These are phyloP conservation scores for Ascomycota sp. DNA, from an alignment of 2,329 filamentous ascomycete genomes.

Conservation along the genomic window DNA sequence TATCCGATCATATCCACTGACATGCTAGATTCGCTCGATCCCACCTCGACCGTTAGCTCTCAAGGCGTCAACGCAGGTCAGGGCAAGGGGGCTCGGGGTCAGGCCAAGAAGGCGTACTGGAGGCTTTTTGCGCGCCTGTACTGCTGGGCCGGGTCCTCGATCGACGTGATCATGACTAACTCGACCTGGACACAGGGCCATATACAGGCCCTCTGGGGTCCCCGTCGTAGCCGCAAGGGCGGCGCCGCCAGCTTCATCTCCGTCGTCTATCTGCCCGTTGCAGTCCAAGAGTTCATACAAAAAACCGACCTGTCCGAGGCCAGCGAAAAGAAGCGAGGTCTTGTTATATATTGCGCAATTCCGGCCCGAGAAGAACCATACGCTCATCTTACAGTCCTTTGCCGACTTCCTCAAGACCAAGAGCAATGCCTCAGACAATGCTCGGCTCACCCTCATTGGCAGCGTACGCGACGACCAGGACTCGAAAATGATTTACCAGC, in stretches of 20 bases:
- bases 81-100: conserved; percentile 50
- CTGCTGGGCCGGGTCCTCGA: conserved; percentile 57
- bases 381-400: conserved; percentile 69
- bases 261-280: conserved; percentile 80
- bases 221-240: conserved; percentile 21
- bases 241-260: conserved; percentile 34
- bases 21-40: conserved; percentile 73
- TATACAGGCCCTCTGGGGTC: conserved; percentile 62
- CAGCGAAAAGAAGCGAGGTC: conserved; percentile 46
- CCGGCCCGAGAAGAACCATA: conserved; percentile 90
- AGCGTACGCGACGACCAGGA: conserved; percentile 76
- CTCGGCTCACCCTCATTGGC: conserved; percentile 68
- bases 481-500: conserved; percentile 66
- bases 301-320: conserved; percentile 50
- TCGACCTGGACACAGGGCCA: conserved; percentile 84
- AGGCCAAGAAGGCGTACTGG: conserved; percentile 70
- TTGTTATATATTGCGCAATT: conserved; percentile 95
- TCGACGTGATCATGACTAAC: conserved; percentile 96
- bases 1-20: conserved; percentile 97
- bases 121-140: conserved; percentile 65
- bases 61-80: conserved; percentile 71
- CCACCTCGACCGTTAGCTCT: conserved; percentile 31
- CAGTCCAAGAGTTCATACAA: conserved; percentile 63
- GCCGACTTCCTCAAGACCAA: conserved; percentile 45
- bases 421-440: conserved; percentile 26